Conservation (phyloP, 2,329 filamentous ascomycete genomes). For the Lomentospora prolificans region DNA sequence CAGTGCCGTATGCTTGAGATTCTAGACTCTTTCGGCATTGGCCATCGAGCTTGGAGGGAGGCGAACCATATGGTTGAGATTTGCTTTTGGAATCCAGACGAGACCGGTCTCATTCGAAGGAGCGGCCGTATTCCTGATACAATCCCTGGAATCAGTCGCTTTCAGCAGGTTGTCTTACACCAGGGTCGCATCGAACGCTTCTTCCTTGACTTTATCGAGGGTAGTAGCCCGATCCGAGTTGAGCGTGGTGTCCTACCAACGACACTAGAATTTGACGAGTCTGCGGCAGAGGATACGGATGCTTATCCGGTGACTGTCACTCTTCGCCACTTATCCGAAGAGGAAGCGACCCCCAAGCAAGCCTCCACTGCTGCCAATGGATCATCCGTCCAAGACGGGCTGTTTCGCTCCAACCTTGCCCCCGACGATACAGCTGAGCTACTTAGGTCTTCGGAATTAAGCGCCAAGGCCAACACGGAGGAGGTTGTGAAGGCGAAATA, state of each 20-base stretch:
- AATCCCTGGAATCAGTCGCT: constrained; percentile 49
- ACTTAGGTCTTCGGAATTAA: constrained; percentile 17
- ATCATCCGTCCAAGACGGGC: constrained; percentile 29
- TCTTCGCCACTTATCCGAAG: constrained; percentile 45
- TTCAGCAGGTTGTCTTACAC: constrained; percentile 58
- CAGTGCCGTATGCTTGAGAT: constrained; percentile 61
- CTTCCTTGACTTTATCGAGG: constrained; percentile 48
- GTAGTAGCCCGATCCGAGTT: constrained; percentile 26
- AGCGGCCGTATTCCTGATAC: constrained; percentile 54
- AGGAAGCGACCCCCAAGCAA: constrained; percentile 42
- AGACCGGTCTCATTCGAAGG: constrained; percentile 44
- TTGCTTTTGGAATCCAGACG: constrained; percentile 50
- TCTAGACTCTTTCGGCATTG: constrained; percentile 63
- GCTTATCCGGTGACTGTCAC: constrained; percentile 53
- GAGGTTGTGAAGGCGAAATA: constrained; percentile 38
- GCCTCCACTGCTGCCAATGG: constrained; percentile 11
- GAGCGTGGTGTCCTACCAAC: constrained; percentile 52
- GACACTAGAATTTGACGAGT: constrained; percentile 42
- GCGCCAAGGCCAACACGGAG: neutral
- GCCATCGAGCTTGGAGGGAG: constrained; percentile 53
- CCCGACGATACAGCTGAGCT: constrained; percentile 48
- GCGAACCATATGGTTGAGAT: constrained; percentile 31
- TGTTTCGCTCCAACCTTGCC: constrained; percentile 50
- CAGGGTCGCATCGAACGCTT: constrained; percentile 62
- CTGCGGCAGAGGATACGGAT: constrained; percentile 33